Evolutionary conservation across 371 early-diverging fungal species (phyloP), one percentile per base, ranked within the genome.

Genomic region (Smittium mucronatum): DNA sequence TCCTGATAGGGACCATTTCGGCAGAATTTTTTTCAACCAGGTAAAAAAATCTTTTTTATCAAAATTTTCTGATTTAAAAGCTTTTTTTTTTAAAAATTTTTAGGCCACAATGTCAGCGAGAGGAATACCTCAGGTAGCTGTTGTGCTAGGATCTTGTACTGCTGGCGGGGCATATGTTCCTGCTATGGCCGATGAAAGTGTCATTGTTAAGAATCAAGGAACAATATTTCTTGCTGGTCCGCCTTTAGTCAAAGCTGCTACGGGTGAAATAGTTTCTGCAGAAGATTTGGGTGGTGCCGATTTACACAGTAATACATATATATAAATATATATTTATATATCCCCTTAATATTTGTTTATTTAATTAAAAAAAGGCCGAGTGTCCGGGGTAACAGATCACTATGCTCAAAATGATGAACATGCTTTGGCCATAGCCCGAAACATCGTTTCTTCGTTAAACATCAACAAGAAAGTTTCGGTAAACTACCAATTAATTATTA

Each of bases 161-260:
- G 98, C 98, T 30, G 98, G 93, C 75, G 97, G 98, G 70, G 98
- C 98, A 5, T 98, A 98, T 77, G 95, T 96, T 26, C 98, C 98
- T 57, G 97, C 97, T 33, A 98, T 98, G 98, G 93, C 97, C 26
- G 97, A 97, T 72, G 97, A 98, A 81, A 91, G 90, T 81, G 89
- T 98, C 70, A 98, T 98, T 79, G 97, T 98, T 63, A 82, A 83
- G 67, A 90, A 92, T 63, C 95, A 98, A 79, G 98, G 98, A 26
- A 98, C 98, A 15, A 95, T 98, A 73, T 98, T 98, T 83, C 84
- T 97, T 78, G 98, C 87, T 16, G 98, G 98, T 1, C 98, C 98
- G 61, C 98, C 98, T 58, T 77, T 94, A 69, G 98, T 98, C 25
- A 91, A 92, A 77, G 98, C 98, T 1, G 98, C 98, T 8, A 96